Evolutionary conservation across 2,329 filamentous ascomycete species (phyloP).

Genomic region (Neofusicoccum parvum): DNA sequence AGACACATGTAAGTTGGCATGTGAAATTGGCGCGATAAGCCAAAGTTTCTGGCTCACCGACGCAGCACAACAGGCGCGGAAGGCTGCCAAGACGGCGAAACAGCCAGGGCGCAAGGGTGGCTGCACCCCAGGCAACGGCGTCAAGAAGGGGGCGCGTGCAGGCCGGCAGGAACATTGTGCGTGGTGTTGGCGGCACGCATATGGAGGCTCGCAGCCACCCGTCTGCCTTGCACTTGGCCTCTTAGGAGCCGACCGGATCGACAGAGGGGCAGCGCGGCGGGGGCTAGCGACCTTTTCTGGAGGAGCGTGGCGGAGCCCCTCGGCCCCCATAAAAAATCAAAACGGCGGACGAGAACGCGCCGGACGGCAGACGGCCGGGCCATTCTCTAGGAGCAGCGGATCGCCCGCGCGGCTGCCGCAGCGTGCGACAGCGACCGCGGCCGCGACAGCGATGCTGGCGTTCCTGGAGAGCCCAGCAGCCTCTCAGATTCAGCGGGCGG

Average conservation of each 20-base stretch:
- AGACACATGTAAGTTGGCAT: not conserved
- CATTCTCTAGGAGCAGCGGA: slow-evolving; percentile 13
- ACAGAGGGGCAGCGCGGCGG: slow-evolving; percentile 19
- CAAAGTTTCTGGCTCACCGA: not conserved
- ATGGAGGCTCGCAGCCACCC: slow-evolving; percentile 3
- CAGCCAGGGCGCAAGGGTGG: slow-evolving; percentile 4
- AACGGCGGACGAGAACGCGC: slow-evolving; percentile 15
- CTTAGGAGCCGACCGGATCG: slow-evolving; percentile 13
- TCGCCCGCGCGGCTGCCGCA: not conserved
- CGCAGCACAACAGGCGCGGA: not conserved
- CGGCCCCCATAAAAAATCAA: slow-evolving; percentile 17
- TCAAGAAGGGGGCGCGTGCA: not conserved
- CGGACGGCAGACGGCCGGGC: not conserved
- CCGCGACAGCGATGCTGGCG: not conserved
- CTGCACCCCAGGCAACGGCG: slow-evolving; percentile 15
- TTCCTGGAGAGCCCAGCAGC: not conserved
- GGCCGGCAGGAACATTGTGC: not conserved
- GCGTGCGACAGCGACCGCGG: not conserved
- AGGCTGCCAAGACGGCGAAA: slow-evolving; percentile 10
- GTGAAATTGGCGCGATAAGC: slow-evolving; percentile 6
- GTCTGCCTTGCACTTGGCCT: not conserved
- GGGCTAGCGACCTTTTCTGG: not conserved
- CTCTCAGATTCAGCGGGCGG: not conserved
- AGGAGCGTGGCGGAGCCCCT: slow-evolving; percentile 16
- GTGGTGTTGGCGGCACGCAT: slow-evolving; percentile 7